Evolutionary conservation across 1,284 basidiomycete species (phyloP), one percentile per base, ranked within the genome.

Genomic region (Ceratobasidium sp.): DNA sequence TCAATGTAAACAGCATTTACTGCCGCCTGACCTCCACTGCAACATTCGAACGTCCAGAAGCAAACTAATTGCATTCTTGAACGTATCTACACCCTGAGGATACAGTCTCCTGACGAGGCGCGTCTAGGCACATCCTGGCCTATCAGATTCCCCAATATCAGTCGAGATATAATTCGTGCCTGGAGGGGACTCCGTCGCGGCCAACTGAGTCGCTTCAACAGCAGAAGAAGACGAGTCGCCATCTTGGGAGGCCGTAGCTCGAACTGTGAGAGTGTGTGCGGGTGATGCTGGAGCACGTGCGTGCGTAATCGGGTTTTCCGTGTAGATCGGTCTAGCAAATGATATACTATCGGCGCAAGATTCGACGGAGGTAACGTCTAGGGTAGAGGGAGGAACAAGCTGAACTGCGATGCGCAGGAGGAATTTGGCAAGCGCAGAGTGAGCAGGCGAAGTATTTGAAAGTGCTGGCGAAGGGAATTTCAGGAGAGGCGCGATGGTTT

Each of bases 1-100:
- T 99, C 98, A 63, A 96, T 96, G 81, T 99, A 99, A 1, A 98
- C 97, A 51, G 96, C 95, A 83, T 99, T 98, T 45, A 99, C 98
- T 15, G 98, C 98, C 9, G 98, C 98, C 77, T 98, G 91, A 33
- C 95, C 97, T 98, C 98, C 69, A 99, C 95, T 36, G 97, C 98
- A 24, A 98, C 98, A 95, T 95, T 44, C 99, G 87, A 14, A 89
- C 90, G 82, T 99, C 98, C 1, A 98, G 96, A 11, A 99, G 89
- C 0, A 98, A 98, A n/a, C n/a, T n/a, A 81, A 99, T 86, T 44
- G 94, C 94, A 73, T 89, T 85, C 74, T 92, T 90, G 85, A 99
- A 99, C 67, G 93, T 97, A 80, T 98, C 95, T 50, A 95, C 93
- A 78, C 93, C 94, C 88, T 99, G 81, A 99, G 86, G 11, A 97